Base-by-base conservation (phyloP, 139 green algal genomes). In the Mesostigma viride region DNA sequence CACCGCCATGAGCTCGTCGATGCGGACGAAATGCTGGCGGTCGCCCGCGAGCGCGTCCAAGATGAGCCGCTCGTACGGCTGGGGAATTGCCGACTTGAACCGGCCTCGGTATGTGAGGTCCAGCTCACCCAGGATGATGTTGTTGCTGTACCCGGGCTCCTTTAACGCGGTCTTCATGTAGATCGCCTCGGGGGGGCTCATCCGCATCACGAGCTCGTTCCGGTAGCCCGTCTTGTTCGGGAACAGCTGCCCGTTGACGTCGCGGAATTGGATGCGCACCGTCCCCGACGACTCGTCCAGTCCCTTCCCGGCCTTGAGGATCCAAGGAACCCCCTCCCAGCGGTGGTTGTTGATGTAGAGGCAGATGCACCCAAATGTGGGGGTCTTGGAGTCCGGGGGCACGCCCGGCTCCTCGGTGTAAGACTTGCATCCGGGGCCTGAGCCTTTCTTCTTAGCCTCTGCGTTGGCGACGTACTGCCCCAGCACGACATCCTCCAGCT, bases 381-480 rank as follows among this genome's bases (percentile, higher is more conserved):
- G 90, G 4, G 79, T 86, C 48, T 79, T 85, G 35, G 72, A 87
- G 35, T 70, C 87, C 2, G 79, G 31, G 0, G 90, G 90, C 64
- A 98, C 91, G 4, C 80, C 91, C 30, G 75, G 65, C 69, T 99
- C 93, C n/a, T 99, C 91, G 62, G 85, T 69, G 78, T 97, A 97
- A n/a, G n/a, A n/a, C n/a, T n/a, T n/a, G n/a, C n/a, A n/a, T n/a
- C n/a, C n/a, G n/a, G n/a, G n/a, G 17, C 86, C 87, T 3, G 81
- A 78, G 14, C 14, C 17, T 17, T 53, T 53, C 47, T 89, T 46
- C 11, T 35, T 35, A 31, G 26, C 26, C n/a, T 11, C 20, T 2
- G 28, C 31, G 57, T 59, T 68, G 11, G 86, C 88, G n/a, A 65
- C 59, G 83, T 99, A 97, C 81, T 99, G 93, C 34, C 91, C 93